Percentiles rank a stretch among this genome's conserved stretches.
Conservation (phyloP, 768 basidiomycete species). For the Hericium alpestre region DNA sequence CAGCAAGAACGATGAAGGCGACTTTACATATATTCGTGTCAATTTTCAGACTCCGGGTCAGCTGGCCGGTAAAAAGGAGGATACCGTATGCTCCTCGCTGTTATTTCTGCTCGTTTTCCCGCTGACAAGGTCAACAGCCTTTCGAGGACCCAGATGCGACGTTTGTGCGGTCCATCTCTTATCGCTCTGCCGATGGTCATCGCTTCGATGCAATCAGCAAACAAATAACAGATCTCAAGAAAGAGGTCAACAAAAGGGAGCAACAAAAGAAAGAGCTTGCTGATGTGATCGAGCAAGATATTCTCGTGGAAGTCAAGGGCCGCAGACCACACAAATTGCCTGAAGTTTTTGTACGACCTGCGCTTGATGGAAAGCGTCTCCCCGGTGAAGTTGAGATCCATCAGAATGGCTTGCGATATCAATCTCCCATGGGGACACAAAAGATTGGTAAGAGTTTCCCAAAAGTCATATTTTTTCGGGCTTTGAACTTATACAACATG, state of each 20-base stretch:
- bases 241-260: constrained; percentile 93
- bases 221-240: constrained; percentile 91
- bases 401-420: constrained; percentile 91
- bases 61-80: constrained; percentile 95
- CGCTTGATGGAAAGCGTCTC: constrained; percentile 86
- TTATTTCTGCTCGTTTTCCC: background rate
- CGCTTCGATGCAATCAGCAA: constrained; percentile 85
- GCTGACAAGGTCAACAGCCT: constrained; percentile 37
- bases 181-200: constrained; percentile 80
- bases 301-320: constrained; percentile 80
- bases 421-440: constrained; percentile 76
- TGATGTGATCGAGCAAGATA: constrained; percentile 93
- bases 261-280: constrained; percentile 98
- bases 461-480: too few relatives aligned
- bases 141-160: constrained; percentile 96
- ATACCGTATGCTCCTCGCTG: constrained; percentile 47
- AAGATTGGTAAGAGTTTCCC: constrained; percentile 62
- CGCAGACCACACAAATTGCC: constrained; percentile 76
- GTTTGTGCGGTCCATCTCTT: constrained; percentile 91
- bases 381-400: constrained; percentile 99
- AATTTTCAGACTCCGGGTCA: constrained; percentile 99
- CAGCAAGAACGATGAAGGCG: constrained; percentile 94
- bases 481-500: background rate
- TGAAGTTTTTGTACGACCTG: constrained; percentile 89
- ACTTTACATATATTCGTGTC: constrained; percentile 88